Evolutionary conservation across 257 asterid species (phyloP), one percentile per base, ranked within the genome.

Genomic region (Petrea volubilis): DNA sequence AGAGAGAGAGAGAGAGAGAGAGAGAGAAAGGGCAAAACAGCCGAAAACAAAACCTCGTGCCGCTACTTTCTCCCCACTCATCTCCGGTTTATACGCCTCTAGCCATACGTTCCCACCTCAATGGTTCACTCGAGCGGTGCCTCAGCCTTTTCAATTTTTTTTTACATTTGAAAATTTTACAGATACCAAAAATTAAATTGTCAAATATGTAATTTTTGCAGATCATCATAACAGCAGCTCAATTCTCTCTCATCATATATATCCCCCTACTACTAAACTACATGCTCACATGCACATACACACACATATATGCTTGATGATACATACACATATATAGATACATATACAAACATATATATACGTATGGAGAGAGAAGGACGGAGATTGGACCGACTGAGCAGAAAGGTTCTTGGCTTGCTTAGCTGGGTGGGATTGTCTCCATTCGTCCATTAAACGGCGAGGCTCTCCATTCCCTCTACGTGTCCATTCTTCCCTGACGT

Each of bases 81-180:
- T 75, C 78, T 59, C 95, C 95, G 87, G 79, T 77, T 78, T 82
- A 67, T 90, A 84, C 83, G 87, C 89, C 83, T 67, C 50, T 72
- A 62, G 67, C 88, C 96, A 84, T 85, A 82, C 92, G 97, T 78
- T 74, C 77, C 41, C 70, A 80, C 70, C 77, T 83, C 63, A 87
- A 68, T 92, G 98, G 98, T 71, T 31, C 33, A 68, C 27, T 15
- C 71, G 9, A 78, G 81, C 96, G 97, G 98, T 82, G 90, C 68
- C 68, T 47, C 88, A 74, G 80, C 74, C 77, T 77, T 75, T 77
- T 28, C n/a, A 18, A 40, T 25, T 56, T 65, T 21, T 40, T 9
- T 7, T 36, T 44, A n/a, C n/a, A n/a, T n/a, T n/a, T n/a, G n/a
- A n/a, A n/a, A 9, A 20, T 29, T 15, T 51, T 21, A 1, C 10